phyloP scores from a whole-genome alignment of 2,329 filamentous ascomycete genomes.

The Nakataea oryzae region DNA sequence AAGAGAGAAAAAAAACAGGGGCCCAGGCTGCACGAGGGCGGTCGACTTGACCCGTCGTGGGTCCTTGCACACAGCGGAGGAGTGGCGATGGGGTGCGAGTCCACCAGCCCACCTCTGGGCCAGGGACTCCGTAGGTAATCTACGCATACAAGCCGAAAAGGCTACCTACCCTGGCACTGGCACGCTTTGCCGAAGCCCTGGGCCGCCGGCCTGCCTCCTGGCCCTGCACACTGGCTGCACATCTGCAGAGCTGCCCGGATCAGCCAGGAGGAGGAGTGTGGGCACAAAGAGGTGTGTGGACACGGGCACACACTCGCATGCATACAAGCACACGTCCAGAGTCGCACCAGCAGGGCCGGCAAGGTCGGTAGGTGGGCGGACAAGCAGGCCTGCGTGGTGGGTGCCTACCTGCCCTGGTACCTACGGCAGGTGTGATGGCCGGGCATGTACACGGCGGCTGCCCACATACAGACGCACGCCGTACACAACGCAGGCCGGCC shows the following conservation, averaged over 20 bases:
- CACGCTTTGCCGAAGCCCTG: not conserved
- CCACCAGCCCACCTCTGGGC: not conserved
- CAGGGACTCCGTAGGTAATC: not conserved
- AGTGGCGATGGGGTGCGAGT: not conserved
- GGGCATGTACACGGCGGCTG: not conserved
- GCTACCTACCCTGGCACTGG: not conserved
- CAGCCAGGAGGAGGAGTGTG: not conserved
- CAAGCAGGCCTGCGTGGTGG: too few relatives aligned
- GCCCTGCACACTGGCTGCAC: not conserved
- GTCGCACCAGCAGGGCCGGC: not conserved
- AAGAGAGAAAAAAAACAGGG: not conserved
- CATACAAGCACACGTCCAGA: slow-evolving; percentile 6
- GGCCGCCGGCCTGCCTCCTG: not conserved
- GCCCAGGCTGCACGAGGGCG: not conserved
- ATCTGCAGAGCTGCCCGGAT: not conserved
- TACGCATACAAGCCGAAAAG: not conserved
- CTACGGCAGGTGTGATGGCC: not conserved
- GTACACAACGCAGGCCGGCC: too few relatives aligned
- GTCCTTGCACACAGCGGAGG: not conserved
- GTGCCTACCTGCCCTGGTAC: too few relatives aligned
- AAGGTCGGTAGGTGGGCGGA: not conserved
- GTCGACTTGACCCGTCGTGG: not conserved
- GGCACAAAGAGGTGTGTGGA: not conserved
- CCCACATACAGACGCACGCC: not conserved
- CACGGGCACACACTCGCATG: not conserved